These are phyloP conservation scores for Cyberlindnera mrakii DNA, from an alignment of 805 yeast species.

Conservation along the genomic window DNA sequence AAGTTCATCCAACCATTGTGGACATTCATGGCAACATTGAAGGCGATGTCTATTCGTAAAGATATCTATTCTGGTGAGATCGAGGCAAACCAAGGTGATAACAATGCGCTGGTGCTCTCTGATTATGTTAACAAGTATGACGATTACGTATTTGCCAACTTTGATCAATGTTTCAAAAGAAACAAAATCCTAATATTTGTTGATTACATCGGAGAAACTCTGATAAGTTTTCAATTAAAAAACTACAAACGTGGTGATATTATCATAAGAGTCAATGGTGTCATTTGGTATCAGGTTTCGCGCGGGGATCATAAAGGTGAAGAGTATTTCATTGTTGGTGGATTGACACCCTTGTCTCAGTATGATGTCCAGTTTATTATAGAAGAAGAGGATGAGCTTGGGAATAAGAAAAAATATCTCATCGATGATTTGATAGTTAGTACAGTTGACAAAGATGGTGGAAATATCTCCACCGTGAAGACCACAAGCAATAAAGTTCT, in stretches of 20 bases:
- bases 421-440: slow-evolving; percentile 35
- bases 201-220: slow-evolving; percentile 45
- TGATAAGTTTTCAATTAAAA: slow-evolving; percentile 44
- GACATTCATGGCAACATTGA: slow-evolving; percentile 45
- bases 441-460: slow-evolving; percentile 25
- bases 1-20: slow-evolving; percentile 42
- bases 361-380: slow-evolving; percentile 48
- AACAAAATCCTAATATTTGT: slow-evolving; percentile 33
- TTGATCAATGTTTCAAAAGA: slow-evolving; percentile 23
- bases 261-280: slow-evolving; percentile 53
- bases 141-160: slow-evolving; percentile 26
- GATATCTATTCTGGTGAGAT: slow-evolving; percentile 38
- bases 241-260: slow-evolving; percentile 37
- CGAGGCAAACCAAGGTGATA: slow-evolving; percentile 10
- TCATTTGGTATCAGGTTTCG: slow-evolving; percentile 62
- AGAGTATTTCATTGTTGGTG: slow-evolving; percentile 53
- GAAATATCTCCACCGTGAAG: slow-evolving; percentile 23
- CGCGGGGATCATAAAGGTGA: slow-evolving; percentile 42
- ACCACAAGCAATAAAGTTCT: slow-evolving; percentile 30
- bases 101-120: slow-evolving; percentile 18
- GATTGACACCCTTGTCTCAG: slow-evolving; percentile 57
- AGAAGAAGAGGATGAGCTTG: slow-evolving; percentile 24
- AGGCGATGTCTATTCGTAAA: slow-evolving; percentile 41
- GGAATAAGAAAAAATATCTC: slow-evolving; percentile 27
- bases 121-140: slow-evolving; percentile 20